These are phyloP conservation scores for Verticillium longisporum DNA, from an alignment of 2,329 filamentous ascomycete species.

Conservation along the genomic window DNA sequence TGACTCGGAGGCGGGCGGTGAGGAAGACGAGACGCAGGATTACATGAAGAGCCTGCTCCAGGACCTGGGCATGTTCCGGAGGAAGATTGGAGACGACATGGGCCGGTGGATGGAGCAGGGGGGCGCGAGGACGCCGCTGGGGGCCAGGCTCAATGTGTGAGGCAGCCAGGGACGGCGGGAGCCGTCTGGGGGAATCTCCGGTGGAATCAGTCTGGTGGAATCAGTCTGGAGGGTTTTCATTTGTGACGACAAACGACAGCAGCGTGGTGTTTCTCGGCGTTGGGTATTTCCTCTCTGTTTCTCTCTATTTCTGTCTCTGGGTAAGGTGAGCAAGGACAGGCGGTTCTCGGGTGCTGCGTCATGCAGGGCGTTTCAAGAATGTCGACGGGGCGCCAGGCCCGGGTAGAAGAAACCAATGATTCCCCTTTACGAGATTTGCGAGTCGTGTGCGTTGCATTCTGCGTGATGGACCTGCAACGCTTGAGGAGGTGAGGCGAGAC, in stretches of 20 bases:
- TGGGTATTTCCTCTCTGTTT: neutral
- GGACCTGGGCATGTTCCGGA: constrained; percentile 73
- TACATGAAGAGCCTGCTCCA: constrained; percentile 78
- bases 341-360: neutral
- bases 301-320: neutral
- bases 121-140: constrained; percentile 45
- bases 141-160: constrained; percentile 31
- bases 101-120: constrained; percentile 62
- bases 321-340: neutral
- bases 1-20: constrained; percentile 28
- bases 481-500: neutral
- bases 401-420: neutral
- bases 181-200: too few species aligned
- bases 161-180: neutral
- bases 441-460: neutral
- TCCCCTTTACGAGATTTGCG: neutral
- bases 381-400: neutral
- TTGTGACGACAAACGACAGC: constrained; percentile 8
- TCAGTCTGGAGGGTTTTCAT: neutral
- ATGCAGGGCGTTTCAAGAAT: neutral
- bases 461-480: neutral
- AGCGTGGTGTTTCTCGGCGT: constrained; percentile 9
- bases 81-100: constrained; percentile 81
- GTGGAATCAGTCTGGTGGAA: too few species aligned
- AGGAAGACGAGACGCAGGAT: constrained; percentile 64